Conservation (phyloP, 352 stramenopile genomes). For the Phytophthora sansomeana region DNA sequence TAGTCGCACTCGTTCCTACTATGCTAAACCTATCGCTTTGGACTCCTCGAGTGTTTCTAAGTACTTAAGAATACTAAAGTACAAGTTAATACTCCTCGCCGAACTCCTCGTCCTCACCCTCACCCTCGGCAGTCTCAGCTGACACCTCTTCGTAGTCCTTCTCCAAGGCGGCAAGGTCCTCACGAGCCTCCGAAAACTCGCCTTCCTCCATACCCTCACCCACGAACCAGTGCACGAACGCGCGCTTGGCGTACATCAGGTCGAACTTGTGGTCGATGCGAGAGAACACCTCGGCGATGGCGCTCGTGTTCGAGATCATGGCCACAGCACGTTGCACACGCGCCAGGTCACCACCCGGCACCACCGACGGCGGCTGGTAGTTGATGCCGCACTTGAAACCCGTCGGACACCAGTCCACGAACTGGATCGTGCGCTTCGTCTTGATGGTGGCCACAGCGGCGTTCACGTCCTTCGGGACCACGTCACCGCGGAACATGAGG, state of each 20-base stretch:
- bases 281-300: constrained; percentile 88
- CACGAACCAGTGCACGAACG: constrained; percentile 99
- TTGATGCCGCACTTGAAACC: constrained; percentile 97
- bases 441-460: constrained; percentile 98
- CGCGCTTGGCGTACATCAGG: constrained; percentile 62
- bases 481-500: no score
- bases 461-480: constrained; percentile 97
- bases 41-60: no score
- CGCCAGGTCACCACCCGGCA: no score
- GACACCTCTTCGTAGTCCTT: constrained; percentile 99
- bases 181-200: constrained; percentile 99
- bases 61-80: no score
- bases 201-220: constrained; percentile 99
- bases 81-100: constrained; percentile 87
- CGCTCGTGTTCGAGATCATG: no score
- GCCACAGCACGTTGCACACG: no score
- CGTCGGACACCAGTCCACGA: constrained; percentile 99
- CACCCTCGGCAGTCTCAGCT: constrained; percentile 97
- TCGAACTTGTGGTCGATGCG: constrained; percentile 45
- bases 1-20: neutral
- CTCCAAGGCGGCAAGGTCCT: constrained; percentile 86
- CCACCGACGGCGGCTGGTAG: constrained; percentile 84
- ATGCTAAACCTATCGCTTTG: no score
- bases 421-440: constrained; percentile 99
- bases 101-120: constrained; percentile 94